These are phyloP conservation scores for Gossypium turneri DNA, from an alignment of 345 rosid genomes.

Conservation along the genomic window DNA sequence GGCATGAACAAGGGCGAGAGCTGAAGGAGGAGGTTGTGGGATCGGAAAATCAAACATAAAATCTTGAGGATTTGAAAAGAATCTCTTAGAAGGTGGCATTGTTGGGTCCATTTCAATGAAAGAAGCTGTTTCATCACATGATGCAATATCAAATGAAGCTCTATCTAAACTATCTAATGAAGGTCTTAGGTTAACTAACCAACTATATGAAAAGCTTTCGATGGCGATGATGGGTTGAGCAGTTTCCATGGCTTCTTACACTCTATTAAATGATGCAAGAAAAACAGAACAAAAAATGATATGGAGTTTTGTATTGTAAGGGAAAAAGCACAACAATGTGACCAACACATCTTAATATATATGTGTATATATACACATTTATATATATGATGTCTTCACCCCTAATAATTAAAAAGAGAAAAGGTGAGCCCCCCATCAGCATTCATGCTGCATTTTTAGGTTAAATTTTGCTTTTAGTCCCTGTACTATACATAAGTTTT, in stretches of 20 bases:
- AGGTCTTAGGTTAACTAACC: constrained; percentile 74
- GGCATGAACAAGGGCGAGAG: constrained; percentile 54
- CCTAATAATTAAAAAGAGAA: no score
- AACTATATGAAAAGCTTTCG: constrained; percentile 88
- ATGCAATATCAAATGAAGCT: constrained; percentile 10
- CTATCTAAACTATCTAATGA: constrained; percentile 46
- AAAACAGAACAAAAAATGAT: not conserved
- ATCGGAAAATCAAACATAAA: constrained; percentile 68
- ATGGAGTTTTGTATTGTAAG: not conserved
- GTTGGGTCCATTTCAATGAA: constrained; percentile 96
- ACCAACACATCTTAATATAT: not conserved
- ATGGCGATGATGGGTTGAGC: constrained; percentile 72
- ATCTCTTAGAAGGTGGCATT: not conserved
- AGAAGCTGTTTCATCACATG: constrained; percentile 18
- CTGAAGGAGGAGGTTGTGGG: constrained; percentile 37
- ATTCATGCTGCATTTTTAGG: no score
- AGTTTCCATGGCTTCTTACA: constrained; percentile 45
- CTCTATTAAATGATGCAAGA: constrained; percentile 1
- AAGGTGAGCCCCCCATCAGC: no score
- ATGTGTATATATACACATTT: no score
- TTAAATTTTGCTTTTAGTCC: no score
- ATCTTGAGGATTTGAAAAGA: constrained; percentile 36
- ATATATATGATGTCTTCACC: no score
- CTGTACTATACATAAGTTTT: no score
- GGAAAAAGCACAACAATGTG: not conserved